These are phyloP conservation scores for Chiua virens DNA, from an alignment of 768 basidiomycete species.

Conservation along the genomic window DNA sequence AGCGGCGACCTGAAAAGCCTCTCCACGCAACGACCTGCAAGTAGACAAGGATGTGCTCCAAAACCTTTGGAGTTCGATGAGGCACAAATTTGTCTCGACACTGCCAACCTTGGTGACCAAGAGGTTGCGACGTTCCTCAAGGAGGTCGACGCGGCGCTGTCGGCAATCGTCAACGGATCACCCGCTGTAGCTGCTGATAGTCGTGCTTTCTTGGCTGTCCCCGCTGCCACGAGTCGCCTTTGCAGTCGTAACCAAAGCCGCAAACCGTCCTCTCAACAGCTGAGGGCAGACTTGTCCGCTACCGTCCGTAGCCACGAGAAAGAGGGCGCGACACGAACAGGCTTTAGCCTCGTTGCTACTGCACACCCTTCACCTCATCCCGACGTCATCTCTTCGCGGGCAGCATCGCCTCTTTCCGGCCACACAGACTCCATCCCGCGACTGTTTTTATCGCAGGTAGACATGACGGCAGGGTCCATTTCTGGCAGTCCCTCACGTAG, in stretches of 20 bases:
- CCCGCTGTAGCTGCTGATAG: slow-evolving; percentile 31
- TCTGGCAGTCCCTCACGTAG: slow-evolving; percentile 16
- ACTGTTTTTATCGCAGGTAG: slow-evolving; percentile 19
- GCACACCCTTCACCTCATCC: slow-evolving; percentile 22
- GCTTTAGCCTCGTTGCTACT: slow-evolving; percentile 33
- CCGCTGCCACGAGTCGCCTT: slow-evolving; percentile 24
- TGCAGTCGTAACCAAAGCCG: slow-evolving; percentile 30
- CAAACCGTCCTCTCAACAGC: slow-evolving; percentile 29
- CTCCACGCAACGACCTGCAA: slow-evolving; percentile 26
- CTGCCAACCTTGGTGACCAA: slow-evolving; percentile 29
- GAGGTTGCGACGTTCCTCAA: slow-evolving; percentile 33
- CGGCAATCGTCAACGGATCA: slow-evolving; percentile 24
- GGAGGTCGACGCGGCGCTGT: slow-evolving; percentile 30
- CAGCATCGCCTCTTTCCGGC: slow-evolving; percentile 16
- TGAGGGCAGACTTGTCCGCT: slow-evolving; percentile 31
- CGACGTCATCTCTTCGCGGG: slow-evolving; percentile 27
- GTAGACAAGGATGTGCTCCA: slow-evolving; percentile 24
- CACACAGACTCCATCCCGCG: slow-evolving; percentile 21
- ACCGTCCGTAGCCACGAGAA: slow-evolving; percentile 27
- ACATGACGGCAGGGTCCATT: slow-evolving; percentile 11
- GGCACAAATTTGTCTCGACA: slow-evolving; percentile 31
- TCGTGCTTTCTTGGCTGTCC: slow-evolving; percentile 30
- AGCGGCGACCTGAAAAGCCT: slow-evolving; percentile 20
- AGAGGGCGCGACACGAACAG: slow-evolving; percentile 23
- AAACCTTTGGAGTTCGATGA: slow-evolving; percentile 30